Base-by-base conservation (phyloP, 2,329 filamentous ascomycete species). In the Chaetomiaceae sp. region DNA sequence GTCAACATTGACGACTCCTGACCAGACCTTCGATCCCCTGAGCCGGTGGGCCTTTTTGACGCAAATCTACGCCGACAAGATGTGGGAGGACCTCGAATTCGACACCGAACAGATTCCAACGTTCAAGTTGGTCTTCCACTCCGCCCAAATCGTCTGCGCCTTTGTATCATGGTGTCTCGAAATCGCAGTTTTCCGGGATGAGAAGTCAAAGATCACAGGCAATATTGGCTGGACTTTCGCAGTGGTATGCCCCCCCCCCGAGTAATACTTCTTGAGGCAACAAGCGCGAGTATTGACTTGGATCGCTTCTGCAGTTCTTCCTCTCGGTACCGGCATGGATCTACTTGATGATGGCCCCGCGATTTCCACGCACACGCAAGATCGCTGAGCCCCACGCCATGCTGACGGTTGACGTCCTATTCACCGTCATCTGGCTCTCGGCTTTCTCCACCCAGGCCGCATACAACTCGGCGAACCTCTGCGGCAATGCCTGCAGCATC, bases 391-490 rank as follows among this genome's bases (percentile, higher is more conserved):
- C 83, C 2, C 78, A 82, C 59, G 82, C 75, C 55, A 82, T 87
- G 75, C 69, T 81, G 21, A 70, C 68, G 8, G 71, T 85, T 29
- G 84, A 87, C 63, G 68, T 67, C n/a, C 34, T 82, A 53, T 84
- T 77, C 64, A 71, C 73, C 63, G 66, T 87, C 59, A 69, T 86
- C 57, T 87, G 84, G 83, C 72, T 87, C 38, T 84, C 83, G 2
- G 84, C 79, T 16, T 87, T 86, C 64, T 78, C 84, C 27, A 77
- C 80, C 16, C 81, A 86, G 64, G 83, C 84, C 2, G 75, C 79
- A 8, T 86, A 81, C 69, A 86, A 86, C 69, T 73, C 75, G 3
- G 72, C 73, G 20, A 74, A 73, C 54, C 69, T 73, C 25, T 86
- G 82, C 62, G 78, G 78, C 2, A 67, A 71, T 29, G 79, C 70